Conservation (phyloP, 2,329 filamentous ascomycete species). For the Sclerotinia glacialis region DNA sequence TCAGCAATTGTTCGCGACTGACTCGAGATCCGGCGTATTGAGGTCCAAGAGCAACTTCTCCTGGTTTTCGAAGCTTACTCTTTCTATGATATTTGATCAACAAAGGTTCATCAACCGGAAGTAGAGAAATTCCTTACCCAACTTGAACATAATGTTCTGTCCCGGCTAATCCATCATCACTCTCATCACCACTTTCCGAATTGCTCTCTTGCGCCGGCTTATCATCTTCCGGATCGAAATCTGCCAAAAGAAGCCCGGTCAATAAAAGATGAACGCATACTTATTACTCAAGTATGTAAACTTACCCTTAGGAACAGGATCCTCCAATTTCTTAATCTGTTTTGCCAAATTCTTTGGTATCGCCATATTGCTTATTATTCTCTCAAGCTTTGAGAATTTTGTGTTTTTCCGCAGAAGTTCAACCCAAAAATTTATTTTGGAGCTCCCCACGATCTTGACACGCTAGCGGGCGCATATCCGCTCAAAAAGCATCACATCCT, state of each 20-base stretch:
- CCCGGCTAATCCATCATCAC: conserved; percentile 55
- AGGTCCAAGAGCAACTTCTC: conserved; percentile 66
- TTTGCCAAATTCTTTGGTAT: conserved; percentile 51
- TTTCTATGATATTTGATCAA: conserved; percentile 51
- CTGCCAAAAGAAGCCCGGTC: conserved; percentile 32
- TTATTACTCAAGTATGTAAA: background rate
- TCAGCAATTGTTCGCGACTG: conserved; percentile 63
- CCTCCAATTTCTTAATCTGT: conserved; percentile 61
- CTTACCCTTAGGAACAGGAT: conserved; percentile 57
- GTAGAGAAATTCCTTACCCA: conserved; percentile 48
- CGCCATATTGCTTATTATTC: conserved; percentile 44
- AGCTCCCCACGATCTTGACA: conserved; percentile 33
- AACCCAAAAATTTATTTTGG: conserved; percentile 24
- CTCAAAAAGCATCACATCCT: conserved; percentile 23
- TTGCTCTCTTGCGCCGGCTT: conserved; percentile 31
- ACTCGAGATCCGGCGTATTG: conserved; percentile 78
- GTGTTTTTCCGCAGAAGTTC: conserved; percentile 21
- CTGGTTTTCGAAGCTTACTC: conserved; percentile 76
- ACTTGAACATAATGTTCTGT: conserved; percentile 86
- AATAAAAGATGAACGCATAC: background rate
- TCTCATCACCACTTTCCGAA: conserved; percentile 48
- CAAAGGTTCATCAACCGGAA: background rate
- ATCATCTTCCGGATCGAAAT: conserved; percentile 44
- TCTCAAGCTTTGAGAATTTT: conserved; percentile 27
- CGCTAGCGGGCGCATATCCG: conserved; percentile 32